Percentiles rank a stretch among this genome's conserved stretches.
Conservation (phyloP, 805 yeast species). For the Candida anglica region DNA sequence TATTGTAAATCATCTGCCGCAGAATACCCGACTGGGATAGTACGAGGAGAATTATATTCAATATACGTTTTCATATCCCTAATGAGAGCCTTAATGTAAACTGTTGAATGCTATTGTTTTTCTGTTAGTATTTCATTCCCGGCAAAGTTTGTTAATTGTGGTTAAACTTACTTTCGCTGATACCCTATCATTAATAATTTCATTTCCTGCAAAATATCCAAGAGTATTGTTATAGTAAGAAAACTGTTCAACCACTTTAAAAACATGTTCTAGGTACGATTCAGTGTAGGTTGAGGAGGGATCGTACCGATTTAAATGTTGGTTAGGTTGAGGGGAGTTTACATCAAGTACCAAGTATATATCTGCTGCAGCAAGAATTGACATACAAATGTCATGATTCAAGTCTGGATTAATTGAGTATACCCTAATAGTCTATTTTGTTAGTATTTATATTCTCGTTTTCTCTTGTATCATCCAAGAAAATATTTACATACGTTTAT, state of each 20-base stretch:
- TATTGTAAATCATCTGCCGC: conserved; percentile 90
- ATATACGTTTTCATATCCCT: conserved; percentile 80
- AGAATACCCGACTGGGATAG: conserved; percentile 88
- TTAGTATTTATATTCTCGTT: conserved; percentile 1
- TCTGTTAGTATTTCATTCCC: too few relatives aligned
- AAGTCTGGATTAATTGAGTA: conserved; percentile 81
- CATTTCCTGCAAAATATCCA: conserved; percentile 92
- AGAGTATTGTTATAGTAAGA: conserved; percentile 82
- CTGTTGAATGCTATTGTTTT: conserved; percentile 50
- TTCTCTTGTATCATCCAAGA: too few relatives aligned
- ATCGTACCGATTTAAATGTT: conserved; percentile 83
- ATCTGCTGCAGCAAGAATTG: conserved; percentile 84
- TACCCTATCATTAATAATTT: conserved; percentile 73
- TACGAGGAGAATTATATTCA: conserved; percentile 51
- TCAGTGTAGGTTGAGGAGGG: conserved; percentile 87
- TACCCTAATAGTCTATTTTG: conserved; percentile 62
- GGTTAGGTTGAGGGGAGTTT: conserved; percentile 76
- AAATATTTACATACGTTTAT: conserved; percentile 47
- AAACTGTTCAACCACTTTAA: conserved; percentile 76
- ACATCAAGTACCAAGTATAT: conserved; percentile 90
- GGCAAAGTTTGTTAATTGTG: too few relatives aligned
- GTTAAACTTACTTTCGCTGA: conserved; percentile 45
- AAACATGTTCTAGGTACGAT: conserved; percentile 69
- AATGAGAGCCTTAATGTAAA: conserved; percentile 71
- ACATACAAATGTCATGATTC: conserved; percentile 88